Evolutionary conservation across 2,329 filamentous ascomycete genomes (phyloP).

Genomic region (Pyricularia pennisetigena): DNA sequence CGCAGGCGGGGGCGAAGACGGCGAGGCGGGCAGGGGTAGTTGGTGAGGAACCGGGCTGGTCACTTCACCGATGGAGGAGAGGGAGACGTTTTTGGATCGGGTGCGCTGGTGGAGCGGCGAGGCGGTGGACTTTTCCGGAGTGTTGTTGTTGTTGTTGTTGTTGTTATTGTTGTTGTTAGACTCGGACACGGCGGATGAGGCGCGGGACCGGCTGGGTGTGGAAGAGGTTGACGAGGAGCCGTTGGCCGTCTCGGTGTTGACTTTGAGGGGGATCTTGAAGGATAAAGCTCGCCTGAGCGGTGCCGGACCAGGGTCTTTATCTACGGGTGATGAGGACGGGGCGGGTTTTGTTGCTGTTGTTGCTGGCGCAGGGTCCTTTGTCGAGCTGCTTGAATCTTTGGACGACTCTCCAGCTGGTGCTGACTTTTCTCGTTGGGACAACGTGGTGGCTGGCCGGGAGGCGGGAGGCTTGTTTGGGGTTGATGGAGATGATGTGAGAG

Average conservation of each 20-base stretch:
- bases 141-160: too few relatives aligned
- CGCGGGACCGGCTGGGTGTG: neutral
- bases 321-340: neutral
- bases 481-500: neutral
- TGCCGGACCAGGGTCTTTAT: neutral
- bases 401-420: neutral
- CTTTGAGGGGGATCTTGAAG: constrained; percentile 1
- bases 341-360: neutral
- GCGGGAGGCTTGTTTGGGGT: neutral
- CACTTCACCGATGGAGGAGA: constrained; percentile 5
- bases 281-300: constrained; percentile 3
- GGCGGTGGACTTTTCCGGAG: neutral
- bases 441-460: neutral
- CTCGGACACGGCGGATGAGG: neutral
- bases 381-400: neutral
- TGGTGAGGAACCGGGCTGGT: neutral
- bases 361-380: neutral
- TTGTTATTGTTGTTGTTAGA: neutral
- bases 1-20: neutral
- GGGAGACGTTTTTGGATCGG: neutral
- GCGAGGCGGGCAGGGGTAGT: neutral
- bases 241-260: neutral
- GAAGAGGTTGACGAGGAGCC: neutral
- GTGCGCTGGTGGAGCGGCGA: neutral
- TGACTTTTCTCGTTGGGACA: neutral